A percentile compares a stretch with the other conserved stretches of the same genome.
These are phyloP conservation scores for Ramaria rubella DNA, from an alignment of 768 basidiomycete species.

Conservation along the genomic window DNA sequence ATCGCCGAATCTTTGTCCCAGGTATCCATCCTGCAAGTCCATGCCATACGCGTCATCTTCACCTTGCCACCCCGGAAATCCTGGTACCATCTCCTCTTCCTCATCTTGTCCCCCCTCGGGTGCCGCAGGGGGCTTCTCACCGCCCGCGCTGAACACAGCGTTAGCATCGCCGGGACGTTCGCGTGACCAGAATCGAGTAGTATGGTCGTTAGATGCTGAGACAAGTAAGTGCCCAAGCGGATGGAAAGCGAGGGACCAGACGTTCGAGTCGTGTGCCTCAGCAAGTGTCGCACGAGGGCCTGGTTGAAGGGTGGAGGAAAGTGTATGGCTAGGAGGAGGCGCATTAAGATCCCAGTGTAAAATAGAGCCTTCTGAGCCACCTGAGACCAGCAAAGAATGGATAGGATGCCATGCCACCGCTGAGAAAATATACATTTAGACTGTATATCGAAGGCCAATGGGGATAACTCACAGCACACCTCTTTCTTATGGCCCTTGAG, in stretches of 20 bases:
- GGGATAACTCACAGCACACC: conserved; percentile 74
- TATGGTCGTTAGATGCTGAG: conserved; percentile 95
- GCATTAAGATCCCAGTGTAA: conserved; percentile 86
- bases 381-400: conserved; percentile 86
- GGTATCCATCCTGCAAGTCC: conserved; percentile 11
- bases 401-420: conserved; percentile 95
- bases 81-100: conserved; percentile 68
- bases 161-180: conserved; percentile 79
- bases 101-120: conserved; percentile 60
- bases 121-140: conserved; percentile 76
- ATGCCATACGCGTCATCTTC: conserved; percentile 15
- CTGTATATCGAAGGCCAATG: not conserved
- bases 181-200: conserved; percentile 97
- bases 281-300: conserved; percentile 75
- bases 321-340: conserved; percentile 19
- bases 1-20: conserved; percentile 24
- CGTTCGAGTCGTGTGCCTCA: conserved; percentile 97
- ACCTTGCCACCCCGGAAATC: conserved; percentile 38
- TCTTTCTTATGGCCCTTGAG: conserved; percentile 98
- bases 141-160: conserved; percentile 73
- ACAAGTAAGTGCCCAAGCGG: conserved; percentile 93
- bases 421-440: conserved; percentile 25
- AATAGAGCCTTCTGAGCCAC: conserved; percentile 91
- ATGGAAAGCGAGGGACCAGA: conserved; percentile 94
- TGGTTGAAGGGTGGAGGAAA: conserved; percentile 29